Percentiles rank a stretch among this genome's conserved stretches.
Evolutionary conservation across 2,329 filamentous ascomycete genomes (phyloP).

Genomic region (Pyricularia grisea): DNA sequence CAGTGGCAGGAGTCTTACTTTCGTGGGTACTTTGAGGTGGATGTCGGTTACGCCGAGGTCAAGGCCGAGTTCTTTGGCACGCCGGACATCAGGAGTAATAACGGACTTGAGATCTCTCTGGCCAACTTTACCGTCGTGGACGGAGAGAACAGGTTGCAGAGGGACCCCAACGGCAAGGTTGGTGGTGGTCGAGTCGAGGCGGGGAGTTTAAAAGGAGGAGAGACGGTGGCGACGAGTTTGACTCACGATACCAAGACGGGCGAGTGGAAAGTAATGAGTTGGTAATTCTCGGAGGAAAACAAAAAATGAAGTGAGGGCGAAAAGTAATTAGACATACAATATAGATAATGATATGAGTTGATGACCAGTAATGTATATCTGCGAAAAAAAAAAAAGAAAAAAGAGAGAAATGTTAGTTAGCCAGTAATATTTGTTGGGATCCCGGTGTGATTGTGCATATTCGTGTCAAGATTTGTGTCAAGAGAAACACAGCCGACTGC

Average conservation of each 20-base stretch:
- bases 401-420: no score
- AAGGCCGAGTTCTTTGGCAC: slow-evolving; percentile 56
- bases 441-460: no score
- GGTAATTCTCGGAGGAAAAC: no score
- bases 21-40: slow-evolving; percentile 61
- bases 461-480: no score
- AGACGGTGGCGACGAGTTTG: slow-evolving; percentile 38
- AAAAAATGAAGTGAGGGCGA: no score
- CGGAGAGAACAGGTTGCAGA: slow-evolving; percentile 48
- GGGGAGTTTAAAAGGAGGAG: slow-evolving; percentile 42
- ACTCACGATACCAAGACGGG: slow-evolving; percentile 22
- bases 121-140: slow-evolving; percentile 60
- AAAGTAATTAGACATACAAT: background rate
- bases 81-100: slow-evolving; percentile 49
- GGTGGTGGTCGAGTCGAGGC: slow-evolving; percentile 36
- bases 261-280: slow-evolving; percentile 7
- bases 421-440: no score
- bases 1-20: slow-evolving; percentile 70
- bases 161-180: slow-evolving; percentile 15
- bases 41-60: slow-evolving; percentile 44
- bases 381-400: no score
- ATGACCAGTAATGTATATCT: background rate
- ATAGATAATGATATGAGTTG: background rate
- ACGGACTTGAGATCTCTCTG: slow-evolving; percentile 54
- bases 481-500: no score